Evolutionary conservation across 202 grass and related monocot genomes (phyloP), one percentile per base, ranked within the genome.

Genomic region (Saccharum hybrid): DNA sequence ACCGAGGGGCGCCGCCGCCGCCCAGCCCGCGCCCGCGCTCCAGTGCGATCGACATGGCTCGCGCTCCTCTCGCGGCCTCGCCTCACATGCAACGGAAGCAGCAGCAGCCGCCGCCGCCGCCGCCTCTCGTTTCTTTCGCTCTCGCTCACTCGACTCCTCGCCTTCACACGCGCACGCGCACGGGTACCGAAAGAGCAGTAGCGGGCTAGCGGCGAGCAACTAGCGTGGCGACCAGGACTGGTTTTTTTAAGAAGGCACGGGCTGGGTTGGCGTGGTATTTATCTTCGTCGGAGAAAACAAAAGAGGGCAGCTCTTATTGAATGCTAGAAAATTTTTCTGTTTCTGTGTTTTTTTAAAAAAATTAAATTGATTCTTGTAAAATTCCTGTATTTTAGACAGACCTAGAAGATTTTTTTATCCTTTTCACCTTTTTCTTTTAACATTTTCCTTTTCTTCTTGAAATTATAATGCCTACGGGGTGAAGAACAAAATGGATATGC

Each of bases 1-100:
- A 94, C 64, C 81, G 48, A 45, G 71, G 52, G 56, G 59, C 57
- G 22, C 86, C 68, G 16, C 83, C 86, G 36, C 67, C 67, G 39
- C 86, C 72, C 21, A 93, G 81, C 34, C 69, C 76, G 38, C 85
- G 77, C 56, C 90, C 92, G 76, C 89, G 83, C 80, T 90, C 85
- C 85, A 93, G 86, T n/a, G 87, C 89, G 87, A 94, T 93, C 88
- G 92, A 90, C 92, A 98, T 98, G 79, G 76, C 69, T 67, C 71
- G 61, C 74, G 30, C 73, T 76, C 57, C 30, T 16, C 67, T 83
- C 57, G 69, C 45, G 57, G 59, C 37, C 76, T 51, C 73, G 42
- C 8, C 63, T 86, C 84, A 83, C 88, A 83, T 79, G 84, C 84
- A 65, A 80, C 66, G 80, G 88, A 68, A 79, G 88, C 63, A 18